Conservation (phyloP, 2,329 filamentous ascomycete species). For the Stemphylium vesicarium region DNA sequence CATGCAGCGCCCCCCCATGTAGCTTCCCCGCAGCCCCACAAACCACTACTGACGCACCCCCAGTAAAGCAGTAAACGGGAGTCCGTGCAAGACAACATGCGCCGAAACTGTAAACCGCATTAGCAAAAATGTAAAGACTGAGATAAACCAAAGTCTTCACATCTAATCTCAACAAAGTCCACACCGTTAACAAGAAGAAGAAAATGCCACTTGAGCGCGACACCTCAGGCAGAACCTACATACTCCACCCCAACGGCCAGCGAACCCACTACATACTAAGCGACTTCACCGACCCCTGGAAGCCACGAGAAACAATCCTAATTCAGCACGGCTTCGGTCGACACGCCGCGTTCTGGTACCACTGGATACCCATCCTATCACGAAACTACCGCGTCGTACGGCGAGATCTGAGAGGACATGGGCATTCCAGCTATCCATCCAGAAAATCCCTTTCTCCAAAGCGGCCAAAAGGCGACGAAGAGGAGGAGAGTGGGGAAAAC, state of each 20-base stretch:
- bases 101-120: background rate
- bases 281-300: constrained; percentile 42
- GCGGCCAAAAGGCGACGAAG: background rate
- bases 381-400: constrained; percentile 42
- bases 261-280: constrained; percentile 39
- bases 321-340: constrained; percentile 50
- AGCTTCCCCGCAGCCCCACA: constrained; percentile 16
- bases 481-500: background rate
- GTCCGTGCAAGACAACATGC: background rate
- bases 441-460: background rate
- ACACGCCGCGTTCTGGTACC: constrained; percentile 45
- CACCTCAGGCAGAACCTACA: constrained; percentile 30
- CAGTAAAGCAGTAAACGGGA: background rate
- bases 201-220: constrained; percentile 32
- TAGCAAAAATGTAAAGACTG: background rate
- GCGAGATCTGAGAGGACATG: constrained; percentile 45
- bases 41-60: background rate
- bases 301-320: constrained; percentile 41
- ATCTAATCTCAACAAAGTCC: background rate
- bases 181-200: background rate
- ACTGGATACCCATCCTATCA: constrained; percentile 45
- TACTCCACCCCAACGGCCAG: constrained; percentile 40
- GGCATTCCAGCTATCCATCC: constrained; percentile 36
- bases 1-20: background rate
- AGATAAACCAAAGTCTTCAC: too few species aligned